A percentile compares a stretch with the other conserved stretches of the same genome.
phyloP scores from a whole-genome alignment of 148 eudicot genomes.

The Tetragonia tetragonoides region DNA sequence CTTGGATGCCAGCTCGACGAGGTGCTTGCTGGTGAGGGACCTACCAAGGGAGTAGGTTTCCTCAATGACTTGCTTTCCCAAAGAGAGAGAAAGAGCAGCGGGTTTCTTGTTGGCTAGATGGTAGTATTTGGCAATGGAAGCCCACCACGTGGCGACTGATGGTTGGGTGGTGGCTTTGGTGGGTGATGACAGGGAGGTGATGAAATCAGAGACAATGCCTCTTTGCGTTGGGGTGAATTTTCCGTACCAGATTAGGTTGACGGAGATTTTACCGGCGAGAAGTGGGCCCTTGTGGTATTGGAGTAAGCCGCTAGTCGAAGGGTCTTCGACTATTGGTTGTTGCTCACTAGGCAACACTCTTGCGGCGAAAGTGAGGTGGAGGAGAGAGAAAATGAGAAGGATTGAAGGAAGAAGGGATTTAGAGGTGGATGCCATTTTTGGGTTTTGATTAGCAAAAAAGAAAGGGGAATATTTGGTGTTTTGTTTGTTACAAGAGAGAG shows the following conservation, averaged over 20 bases:
- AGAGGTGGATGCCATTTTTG: slow-evolving; percentile 3
- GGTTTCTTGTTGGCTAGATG: slow-evolving; percentile 23
- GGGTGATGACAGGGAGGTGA: slow-evolving; percentile 36
- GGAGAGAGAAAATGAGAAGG: slow-evolving; percentile 12
- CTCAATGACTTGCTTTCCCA: slow-evolving; percentile 30
- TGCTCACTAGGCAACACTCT: slow-evolving; percentile 13
- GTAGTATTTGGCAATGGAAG: slow-evolving; percentile 34
- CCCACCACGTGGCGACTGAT: slow-evolving; percentile 43
- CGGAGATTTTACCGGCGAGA: slow-evolving; percentile 38
- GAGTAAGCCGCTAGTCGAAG: slow-evolving; percentile 17
- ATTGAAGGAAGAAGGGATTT: slow-evolving; percentile 1
- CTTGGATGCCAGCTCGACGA: slow-evolving; percentile 25
- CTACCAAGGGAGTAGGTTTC: slow-evolving; percentile 32
- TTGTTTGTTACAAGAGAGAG: background rate
- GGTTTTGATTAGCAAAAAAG: background rate
- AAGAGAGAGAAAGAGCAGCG: slow-evolving; percentile 21
- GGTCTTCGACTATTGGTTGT: slow-evolving; percentile 21
- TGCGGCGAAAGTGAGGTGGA: background rate
- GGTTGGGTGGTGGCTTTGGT: slow-evolving; percentile 18
- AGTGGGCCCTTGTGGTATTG: slow-evolving; percentile 49
- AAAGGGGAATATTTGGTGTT: background rate
- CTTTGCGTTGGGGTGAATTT: slow-evolving; percentile 41
- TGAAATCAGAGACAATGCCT: slow-evolving; percentile 42
- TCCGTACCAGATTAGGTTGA: slow-evolving; percentile 56
- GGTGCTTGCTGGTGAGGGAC: slow-evolving; percentile 28